Evolutionary conservation across 768 basidiomycete species (phyloP).

Genomic region (Hydnomerulius pinastri): DNA sequence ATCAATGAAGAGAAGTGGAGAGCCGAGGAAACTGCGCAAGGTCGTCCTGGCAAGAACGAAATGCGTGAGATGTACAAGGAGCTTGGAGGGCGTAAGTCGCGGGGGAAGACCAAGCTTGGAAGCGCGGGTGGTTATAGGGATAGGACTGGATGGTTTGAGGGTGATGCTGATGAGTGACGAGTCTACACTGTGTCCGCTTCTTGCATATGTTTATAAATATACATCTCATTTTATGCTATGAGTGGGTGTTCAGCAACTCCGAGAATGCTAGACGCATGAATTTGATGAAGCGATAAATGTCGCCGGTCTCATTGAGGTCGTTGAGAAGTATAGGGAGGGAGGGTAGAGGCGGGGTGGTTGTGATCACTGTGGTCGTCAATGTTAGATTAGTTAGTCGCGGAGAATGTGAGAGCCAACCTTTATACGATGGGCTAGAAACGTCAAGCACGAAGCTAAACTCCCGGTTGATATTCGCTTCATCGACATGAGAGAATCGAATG

Average conservation of each 20-base stretch:
- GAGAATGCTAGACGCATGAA: conserved; percentile 59
- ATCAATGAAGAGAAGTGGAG: conserved; percentile 74
- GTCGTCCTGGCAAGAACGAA: conserved; percentile 70
- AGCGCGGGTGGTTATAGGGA: conserved; percentile 64
- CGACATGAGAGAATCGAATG: conserved; percentile 69
- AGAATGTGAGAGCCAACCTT: conserved; percentile 48
- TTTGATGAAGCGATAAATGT: conserved; percentile 73
- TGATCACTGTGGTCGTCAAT: conserved; percentile 57
- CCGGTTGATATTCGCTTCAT: conserved; percentile 53
- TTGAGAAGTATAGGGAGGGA: conserved; percentile 67
- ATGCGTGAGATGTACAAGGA: conserved; percentile 94
- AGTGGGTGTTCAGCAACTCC: conserved; percentile 14
- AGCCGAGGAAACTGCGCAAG: conserved; percentile 50
- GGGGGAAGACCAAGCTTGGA: conserved; percentile 73
- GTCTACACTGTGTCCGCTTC: conserved; percentile 3
- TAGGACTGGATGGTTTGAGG: conserved; percentile 73
- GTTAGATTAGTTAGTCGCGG: background rate
- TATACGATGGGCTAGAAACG: conserved; percentile 58
- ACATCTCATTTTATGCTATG: background rate
- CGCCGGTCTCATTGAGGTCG: conserved; percentile 66
- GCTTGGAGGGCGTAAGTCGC: conserved; percentile 80
- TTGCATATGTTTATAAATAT: too few relatives aligned
- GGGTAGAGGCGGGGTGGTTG: conserved; percentile 71
- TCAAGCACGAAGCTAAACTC: conserved; percentile 82
- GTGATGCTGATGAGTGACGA: conserved; percentile 31